Percentiles rank a stretch among this genome's conserved stretches.
phyloP scores from a whole-genome alignment of 2,329 filamentous ascomycete genomes.

The Ophiocordyceps robertsii region DNA sequence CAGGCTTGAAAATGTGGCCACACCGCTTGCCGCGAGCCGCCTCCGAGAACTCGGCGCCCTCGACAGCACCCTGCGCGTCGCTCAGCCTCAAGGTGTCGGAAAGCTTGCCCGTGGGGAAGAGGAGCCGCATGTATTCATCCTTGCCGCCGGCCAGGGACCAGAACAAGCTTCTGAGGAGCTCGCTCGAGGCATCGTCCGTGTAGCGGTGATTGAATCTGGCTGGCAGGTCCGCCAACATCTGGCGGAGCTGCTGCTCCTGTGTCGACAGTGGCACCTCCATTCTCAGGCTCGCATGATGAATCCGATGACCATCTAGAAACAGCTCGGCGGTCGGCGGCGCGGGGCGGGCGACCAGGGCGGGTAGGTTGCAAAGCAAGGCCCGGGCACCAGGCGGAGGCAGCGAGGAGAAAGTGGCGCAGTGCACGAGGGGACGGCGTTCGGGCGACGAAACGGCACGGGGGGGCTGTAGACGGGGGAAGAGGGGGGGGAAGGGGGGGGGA shows the following conservation, averaged over 20 bases:
- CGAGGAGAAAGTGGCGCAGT: not conserved
- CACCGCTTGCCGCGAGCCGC: constrained; percentile 85
- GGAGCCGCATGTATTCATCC: constrained; percentile 57
- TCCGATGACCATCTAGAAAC: not conserved
- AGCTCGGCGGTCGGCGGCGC: not conserved
- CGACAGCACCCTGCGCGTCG: constrained; percentile 80
- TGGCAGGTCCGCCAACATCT: constrained; percentile 69
- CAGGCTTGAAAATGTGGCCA: constrained; percentile 91
- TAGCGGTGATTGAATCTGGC: constrained; percentile 63
- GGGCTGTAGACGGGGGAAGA: no score
- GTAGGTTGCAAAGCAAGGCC: not conserved
- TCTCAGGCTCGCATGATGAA: constrained; percentile 15
- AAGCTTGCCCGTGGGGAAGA: constrained; percentile 69
- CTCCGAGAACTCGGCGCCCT: constrained; percentile 89
- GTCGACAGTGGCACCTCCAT: constrained; percentile 46
- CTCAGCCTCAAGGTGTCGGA: constrained; percentile 60
- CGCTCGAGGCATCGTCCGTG: constrained; percentile 52
- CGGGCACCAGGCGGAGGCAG: not conserved
- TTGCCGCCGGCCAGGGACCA: constrained; percentile 70
- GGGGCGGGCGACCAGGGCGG: not conserved
- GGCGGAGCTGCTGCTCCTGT: constrained; percentile 71
- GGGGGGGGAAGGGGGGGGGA: no score
- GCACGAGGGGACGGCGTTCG: no score
- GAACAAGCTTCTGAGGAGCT: constrained; percentile 72
- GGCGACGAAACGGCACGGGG: no score